Base-by-base conservation (phyloP, 2,329 filamentous ascomycete genomes). In the Phaeosphaeriaceae sp. region DNA sequence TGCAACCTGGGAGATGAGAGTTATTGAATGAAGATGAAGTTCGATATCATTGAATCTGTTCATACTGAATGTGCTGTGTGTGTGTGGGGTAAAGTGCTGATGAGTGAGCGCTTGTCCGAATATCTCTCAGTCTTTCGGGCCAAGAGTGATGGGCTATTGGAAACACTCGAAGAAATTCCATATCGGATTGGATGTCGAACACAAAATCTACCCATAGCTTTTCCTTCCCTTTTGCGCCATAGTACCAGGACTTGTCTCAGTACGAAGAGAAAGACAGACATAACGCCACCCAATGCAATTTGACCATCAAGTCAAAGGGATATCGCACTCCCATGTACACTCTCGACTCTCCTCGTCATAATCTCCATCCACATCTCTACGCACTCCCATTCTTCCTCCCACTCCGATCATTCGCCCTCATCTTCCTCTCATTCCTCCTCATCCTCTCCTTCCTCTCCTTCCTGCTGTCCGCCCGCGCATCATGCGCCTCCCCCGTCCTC, bases 401-500 rank as follows among this genome's bases (percentile, higher is more conserved):
- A 78, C 87, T 88, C 70, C 91, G 86, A 79, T 94, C 92, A 71
- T 85, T 81, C 42, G 77, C 72, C 54, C 78, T 75, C 71, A 78
- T 74, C 68, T 76, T 79, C 68, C 79, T 75, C 69, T 81, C 78
- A 52, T 81, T 79, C 64, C 79, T 71, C 68, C 73, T 75, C 17
- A 78, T 65, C 58, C 74, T 71, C 65, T 80, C 79, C 61, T 78
- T 85, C 77, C 88, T 85, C 66, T 88, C 87, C 73, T 86, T 89
- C 59, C 86, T 88, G 55, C 83, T 82, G 60, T 88, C 81, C 61
- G 82, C 87, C 64, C 86, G 87, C 58, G 69, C 67, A 65, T 81
- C 78, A 7, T 86, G 88, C 65, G 89, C 85, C 78, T 90, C 87
- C 63, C 79, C 81, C 42, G 82, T 84, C 80, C 92, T 89, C 75